Percentiles rank a stretch among this genome's conserved stretches.
These are phyloP conservation scores for Sherardia arvensis DNA, from an alignment of 257 asterid genomes.

Conservation along the genomic window DNA sequence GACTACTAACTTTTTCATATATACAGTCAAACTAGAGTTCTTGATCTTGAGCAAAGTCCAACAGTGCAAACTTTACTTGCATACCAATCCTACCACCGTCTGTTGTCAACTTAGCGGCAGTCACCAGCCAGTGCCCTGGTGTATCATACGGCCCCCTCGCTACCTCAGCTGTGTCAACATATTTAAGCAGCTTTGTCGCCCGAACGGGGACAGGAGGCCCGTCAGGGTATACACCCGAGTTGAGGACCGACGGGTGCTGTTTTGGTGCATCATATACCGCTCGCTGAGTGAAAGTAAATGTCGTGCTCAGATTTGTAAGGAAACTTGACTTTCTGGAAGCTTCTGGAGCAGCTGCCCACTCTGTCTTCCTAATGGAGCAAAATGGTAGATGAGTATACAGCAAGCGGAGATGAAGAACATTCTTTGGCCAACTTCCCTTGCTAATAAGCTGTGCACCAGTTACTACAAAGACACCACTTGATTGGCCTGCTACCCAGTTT, in stretches of 20 bases:
- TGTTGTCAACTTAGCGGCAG: conserved; percentile 74
- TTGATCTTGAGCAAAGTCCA: conserved; percentile 54
- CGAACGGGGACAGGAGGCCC: conserved; percentile 88
- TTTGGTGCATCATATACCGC: conserved; percentile 45
- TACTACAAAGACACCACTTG: conserved; percentile 62
- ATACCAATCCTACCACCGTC: conserved; percentile 84
- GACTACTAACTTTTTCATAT: conserved; percentile 7
- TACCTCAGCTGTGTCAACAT: conserved; percentile 62
- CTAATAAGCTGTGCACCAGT: conserved; percentile 82
- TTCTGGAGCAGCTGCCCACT: conserved; percentile 90
- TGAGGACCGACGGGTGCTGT: conserved; percentile 57
- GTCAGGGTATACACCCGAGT: conserved; percentile 87
- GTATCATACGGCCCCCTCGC: conserved; percentile 75
- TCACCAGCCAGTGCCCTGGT: conserved; percentile 97
- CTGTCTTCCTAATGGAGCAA: conserved; percentile 67
- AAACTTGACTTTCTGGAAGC: conserved; percentile 57
- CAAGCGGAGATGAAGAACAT: conserved; percentile 81
- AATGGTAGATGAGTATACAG: conserved; percentile 65
- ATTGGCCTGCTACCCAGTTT: conserved; percentile 47
- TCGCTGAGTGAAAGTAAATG: conserved; percentile 77
- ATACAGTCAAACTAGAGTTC: conserved; percentile 31
- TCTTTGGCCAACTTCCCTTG: conserved; percentile 85
- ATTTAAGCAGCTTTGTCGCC: conserved; percentile 67
- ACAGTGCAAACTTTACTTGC: conserved; percentile 88
- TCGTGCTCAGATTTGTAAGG: conserved; percentile 74